Base-by-base conservation (phyloP, 2,329 filamentous ascomycete species). In the Apiospora koreana region DNA sequence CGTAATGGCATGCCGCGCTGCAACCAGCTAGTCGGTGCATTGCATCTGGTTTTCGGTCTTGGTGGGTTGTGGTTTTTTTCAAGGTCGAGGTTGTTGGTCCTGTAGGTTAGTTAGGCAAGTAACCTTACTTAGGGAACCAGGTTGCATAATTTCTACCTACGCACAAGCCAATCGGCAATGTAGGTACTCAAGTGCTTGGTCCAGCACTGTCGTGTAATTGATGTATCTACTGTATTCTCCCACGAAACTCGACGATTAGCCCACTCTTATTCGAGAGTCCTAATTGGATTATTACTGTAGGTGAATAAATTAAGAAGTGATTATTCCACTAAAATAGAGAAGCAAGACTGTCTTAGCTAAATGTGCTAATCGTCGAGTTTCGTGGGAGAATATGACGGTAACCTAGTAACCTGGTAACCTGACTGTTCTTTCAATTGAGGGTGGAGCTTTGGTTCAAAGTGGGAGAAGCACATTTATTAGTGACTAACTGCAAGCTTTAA, bases 1-100 rank as follows among this genome's bases (percentile, higher is more conserved):
- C 75, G 76, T 77, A 76, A 66, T 75, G 76, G 77, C 78, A 80
- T 79, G 77, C 74, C 77, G 76, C 75, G 75, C 70, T 73, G 72
- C 72, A 69, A 69, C 75, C 73, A 70, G 69, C 72, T 73, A 66
- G 58, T 70, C 73, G 73, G 74, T 74, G 75, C 77, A 79, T 79
- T 72, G 75, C 71, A 71, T 54, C 41, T 41, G 31, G 54, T 38
- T 38, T 10, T 62, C 31, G 5, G 54, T 62, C 9, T 38, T 62
- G 54, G 54, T 38, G 54, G 54, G 54, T 62, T 62, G 28, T 31
- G 9, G 18, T 38, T 62, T 62, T 62, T 62, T 54, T 62, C 28
- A 2, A 38, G 54, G 54, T 62, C 18, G 8, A 62, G 54, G 54
- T 62, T 58, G 50, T 54, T 31, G 48, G 48, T 31, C 25, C 25